phyloP scores from a whole-genome alignment of 2,329 filamentous ascomycete species.

The Tympanopsis confertula region DNA sequence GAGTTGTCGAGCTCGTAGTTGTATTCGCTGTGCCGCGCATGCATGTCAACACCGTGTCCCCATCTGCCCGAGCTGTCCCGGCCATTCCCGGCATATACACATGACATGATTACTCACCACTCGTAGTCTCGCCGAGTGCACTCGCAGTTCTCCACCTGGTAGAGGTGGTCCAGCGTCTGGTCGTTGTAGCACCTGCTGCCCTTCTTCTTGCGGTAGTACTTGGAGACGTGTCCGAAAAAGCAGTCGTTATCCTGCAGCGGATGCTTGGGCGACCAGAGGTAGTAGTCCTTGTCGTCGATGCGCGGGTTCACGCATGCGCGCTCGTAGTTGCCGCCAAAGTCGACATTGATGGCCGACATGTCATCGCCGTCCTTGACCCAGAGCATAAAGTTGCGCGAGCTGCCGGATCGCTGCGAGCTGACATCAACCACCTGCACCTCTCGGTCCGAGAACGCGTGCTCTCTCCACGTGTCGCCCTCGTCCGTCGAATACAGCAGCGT shows the following conservation, averaged over 20 bases:
- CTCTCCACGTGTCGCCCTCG: slow-evolving; percentile 68
- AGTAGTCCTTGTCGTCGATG: slow-evolving; percentile 59
- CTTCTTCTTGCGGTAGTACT: slow-evolving; percentile 81
- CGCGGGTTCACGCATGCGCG: slow-evolving; percentile 61
- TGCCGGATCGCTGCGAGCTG: slow-evolving; percentile 78
- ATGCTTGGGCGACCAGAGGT: slow-evolving; percentile 78
- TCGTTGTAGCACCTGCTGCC: slow-evolving; percentile 74
- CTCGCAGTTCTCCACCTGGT: slow-evolving; percentile 66
- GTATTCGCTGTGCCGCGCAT: no score
- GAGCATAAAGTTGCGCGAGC: slow-evolving; percentile 79
- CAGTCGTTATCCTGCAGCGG: slow-evolving; percentile 69
- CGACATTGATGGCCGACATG: slow-evolving; percentile 68
- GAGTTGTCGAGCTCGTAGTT: no score
- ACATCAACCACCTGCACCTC: slow-evolving; percentile 69
- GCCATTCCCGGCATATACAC: slow-evolving; percentile 1
- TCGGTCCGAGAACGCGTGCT: slow-evolving; percentile 61
- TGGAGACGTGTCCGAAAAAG: slow-evolving; percentile 80
- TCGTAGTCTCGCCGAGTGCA: slow-evolving; percentile 83
- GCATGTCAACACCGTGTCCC: no score
- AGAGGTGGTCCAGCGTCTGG: slow-evolving; percentile 56
- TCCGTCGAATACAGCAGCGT: slow-evolving; percentile 66
- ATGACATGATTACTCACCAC: slow-evolving; percentile 48
- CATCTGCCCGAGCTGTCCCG: no score
- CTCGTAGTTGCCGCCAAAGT: slow-evolving; percentile 74
- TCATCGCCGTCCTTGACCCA: slow-evolving; percentile 61